phyloP scores from a whole-genome alignment of 768 basidiomycete species.

The Russula earlei region DNA sequence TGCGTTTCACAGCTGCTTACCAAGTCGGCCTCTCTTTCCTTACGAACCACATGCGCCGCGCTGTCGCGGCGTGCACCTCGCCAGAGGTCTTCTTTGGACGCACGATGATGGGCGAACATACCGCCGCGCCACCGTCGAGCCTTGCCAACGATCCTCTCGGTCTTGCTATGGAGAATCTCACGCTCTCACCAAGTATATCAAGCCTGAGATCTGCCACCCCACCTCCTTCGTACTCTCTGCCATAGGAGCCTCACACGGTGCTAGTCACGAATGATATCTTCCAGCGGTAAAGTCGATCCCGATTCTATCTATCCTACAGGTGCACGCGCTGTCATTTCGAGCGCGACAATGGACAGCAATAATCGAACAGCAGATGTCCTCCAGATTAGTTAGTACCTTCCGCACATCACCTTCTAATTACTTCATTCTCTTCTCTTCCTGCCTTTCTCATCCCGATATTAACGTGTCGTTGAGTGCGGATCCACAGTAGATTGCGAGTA shows the following conservation, averaged over 20 bases:
- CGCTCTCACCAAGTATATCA: slow-evolving; percentile 8
- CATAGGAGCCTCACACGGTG: background rate
- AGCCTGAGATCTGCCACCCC: slow-evolving; percentile 5
- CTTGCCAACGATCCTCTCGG: slow-evolving; percentile 30
- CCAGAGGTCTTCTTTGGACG: slow-evolving; percentile 80
- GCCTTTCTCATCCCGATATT: background rate
- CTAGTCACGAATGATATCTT: background rate
- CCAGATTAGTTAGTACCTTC: background rate
- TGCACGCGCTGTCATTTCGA: background rate
- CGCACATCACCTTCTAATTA: background rate
- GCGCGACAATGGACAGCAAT: background rate
- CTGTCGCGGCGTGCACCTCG: slow-evolving; percentile 89
- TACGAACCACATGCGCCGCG: slow-evolving; percentile 88
- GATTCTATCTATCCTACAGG: background rate
- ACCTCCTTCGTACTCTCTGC: slow-evolving; percentile 16
- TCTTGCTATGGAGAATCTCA: slow-evolving; percentile 32
- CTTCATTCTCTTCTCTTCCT: too few species aligned
- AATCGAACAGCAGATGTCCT: background rate
- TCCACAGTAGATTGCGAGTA: background rate
- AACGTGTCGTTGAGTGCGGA: background rate
- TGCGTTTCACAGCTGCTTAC: slow-evolving; percentile 59
- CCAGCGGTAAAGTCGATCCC: background rate
- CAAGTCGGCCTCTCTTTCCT: slow-evolving; percentile 95
- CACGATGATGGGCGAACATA: slow-evolving; percentile 28
- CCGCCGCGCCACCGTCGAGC: slow-evolving; percentile 29